Evolutionary conservation across 805 yeast species (phyloP).

Genomic region (Nadsonia fulvescens): DNA sequence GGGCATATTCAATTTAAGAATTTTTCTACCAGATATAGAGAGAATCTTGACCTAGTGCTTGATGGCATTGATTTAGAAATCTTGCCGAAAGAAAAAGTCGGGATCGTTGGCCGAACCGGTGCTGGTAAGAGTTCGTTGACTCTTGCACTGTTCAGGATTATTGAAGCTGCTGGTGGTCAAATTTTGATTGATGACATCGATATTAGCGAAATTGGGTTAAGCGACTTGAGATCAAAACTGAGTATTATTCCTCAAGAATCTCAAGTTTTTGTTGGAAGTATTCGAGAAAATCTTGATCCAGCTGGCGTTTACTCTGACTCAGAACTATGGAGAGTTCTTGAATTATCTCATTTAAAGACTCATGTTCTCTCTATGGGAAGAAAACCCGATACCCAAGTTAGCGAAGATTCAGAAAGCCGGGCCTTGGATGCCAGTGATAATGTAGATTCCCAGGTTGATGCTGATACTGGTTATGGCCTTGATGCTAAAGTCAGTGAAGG

Average conservation of each 20-base stretch:
- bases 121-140: conserved; percentile 74
- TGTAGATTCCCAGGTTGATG: background rate
- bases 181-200: conserved; percentile 40
- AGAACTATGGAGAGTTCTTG: conserved; percentile 38
- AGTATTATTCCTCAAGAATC: conserved; percentile 60
- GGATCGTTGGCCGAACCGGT: conserved; percentile 84
- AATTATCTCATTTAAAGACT: conserved; percentile 34
- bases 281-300: conserved; percentile 48
- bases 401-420: no score
- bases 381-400: no score
- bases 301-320: conserved; percentile 33
- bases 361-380: conserved; percentile 26
- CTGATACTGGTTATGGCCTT: conserved; percentile 20
- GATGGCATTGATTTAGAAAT: conserved; percentile 45
- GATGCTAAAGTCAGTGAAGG: conserved; percentile 42
- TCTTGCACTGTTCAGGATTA: conserved; percentile 48
- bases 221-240: conserved; percentile 36
- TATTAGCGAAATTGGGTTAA: conserved; percentile 32
- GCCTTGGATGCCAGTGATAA: no score
- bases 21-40: conserved; percentile 54
- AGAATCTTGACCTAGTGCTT: conserved; percentile 53
- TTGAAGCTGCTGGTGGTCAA: conserved; percentile 32
- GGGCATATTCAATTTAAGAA: conserved; percentile 49
- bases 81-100: conserved; percentile 58
- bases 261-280: conserved; percentile 43